Conservation (phyloP, 345 rosid species). For the Gossypium australe region DNA sequence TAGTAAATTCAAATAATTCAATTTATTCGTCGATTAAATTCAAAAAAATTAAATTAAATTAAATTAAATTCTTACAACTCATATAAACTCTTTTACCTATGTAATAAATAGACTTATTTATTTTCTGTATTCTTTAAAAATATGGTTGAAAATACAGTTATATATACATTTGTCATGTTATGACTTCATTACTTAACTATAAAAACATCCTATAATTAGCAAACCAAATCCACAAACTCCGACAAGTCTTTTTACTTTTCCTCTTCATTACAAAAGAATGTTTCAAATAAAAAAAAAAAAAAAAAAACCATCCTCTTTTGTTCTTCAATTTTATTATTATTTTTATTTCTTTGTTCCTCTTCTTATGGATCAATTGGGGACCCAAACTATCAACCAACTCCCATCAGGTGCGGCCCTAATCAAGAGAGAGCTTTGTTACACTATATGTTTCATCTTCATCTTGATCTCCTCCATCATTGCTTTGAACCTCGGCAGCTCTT, state of each 20-base stretch:
- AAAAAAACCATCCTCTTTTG: not conserved
- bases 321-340: not conserved
- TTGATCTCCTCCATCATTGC: slow-evolving; percentile 33
- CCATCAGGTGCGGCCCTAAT: slow-evolving; percentile 23
- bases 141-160: not conserved
- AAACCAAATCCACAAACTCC: not conserved
- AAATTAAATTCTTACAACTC: no score
- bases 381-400: slow-evolving; percentile 10
- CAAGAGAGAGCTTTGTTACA: slow-evolving; percentile 28
- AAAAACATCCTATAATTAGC: not conserved
- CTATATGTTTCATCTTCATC: slow-evolving; percentile 24
- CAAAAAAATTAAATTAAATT: no score
- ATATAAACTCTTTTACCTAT: no score
- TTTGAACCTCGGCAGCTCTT: slow-evolving; percentile 20
- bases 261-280: not conserved
- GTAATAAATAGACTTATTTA: no score
- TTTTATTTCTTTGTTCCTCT: not conserved
- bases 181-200: no score
- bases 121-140: no score
- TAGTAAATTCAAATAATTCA: no score
- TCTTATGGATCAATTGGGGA: slow-evolving; percentile 30
- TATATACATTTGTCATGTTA: no score
- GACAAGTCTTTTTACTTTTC: not conserved
- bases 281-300: slow-evolving; percentile 3
- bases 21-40: no score